Conservation (phyloP, 352 stramenopile species). For the Phytophthora idaei region DNA sequence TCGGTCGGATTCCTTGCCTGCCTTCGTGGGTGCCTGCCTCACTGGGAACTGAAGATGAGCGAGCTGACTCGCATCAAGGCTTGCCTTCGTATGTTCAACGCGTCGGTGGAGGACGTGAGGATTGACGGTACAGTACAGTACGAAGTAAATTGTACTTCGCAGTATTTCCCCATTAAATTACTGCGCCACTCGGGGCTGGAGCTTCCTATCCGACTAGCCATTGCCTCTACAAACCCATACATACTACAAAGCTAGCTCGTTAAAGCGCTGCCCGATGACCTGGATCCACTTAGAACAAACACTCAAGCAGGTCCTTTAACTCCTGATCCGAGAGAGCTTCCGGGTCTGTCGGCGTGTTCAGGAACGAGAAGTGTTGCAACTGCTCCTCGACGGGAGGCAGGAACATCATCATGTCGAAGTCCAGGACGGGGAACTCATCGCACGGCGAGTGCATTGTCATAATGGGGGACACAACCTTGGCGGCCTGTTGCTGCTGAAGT, state of each 20-base stretch:
- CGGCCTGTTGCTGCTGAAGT: not conserved
- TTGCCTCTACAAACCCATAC: slow-evolving; percentile 24
- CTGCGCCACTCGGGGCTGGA: not conserved
- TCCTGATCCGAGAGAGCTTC: slow-evolving; percentile 43
- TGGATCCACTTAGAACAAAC: slow-evolving; percentile 38
- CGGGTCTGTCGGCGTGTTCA: slow-evolving; percentile 21
- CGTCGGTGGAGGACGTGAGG: no score
- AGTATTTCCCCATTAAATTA: slow-evolving; percentile 23
- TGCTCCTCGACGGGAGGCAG: slow-evolving; percentile 33
- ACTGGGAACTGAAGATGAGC: no score
- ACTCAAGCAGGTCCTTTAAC: slow-evolving; percentile 50
- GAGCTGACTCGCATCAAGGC: no score
- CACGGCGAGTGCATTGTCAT: slow-evolving; percentile 31
- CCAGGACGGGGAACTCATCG: slow-evolving; percentile 40
- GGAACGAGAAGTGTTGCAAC: slow-evolving; percentile 32
- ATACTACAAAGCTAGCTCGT: slow-evolving; percentile 15
- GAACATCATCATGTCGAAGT: slow-evolving; percentile 51
- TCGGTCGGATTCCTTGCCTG: no score
- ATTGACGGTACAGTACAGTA: no score
- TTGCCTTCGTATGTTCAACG: no score
- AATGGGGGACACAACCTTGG: slow-evolving; percentile 21
- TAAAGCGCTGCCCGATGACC: not conserved
- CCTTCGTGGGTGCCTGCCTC: no score
- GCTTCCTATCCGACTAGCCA: slow-evolving; percentile 4
- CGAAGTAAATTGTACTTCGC: no score